Evolutionary conservation across 2,329 filamentous ascomycete species (phyloP).

Genomic region (Pyrenophora graminea): DNA sequence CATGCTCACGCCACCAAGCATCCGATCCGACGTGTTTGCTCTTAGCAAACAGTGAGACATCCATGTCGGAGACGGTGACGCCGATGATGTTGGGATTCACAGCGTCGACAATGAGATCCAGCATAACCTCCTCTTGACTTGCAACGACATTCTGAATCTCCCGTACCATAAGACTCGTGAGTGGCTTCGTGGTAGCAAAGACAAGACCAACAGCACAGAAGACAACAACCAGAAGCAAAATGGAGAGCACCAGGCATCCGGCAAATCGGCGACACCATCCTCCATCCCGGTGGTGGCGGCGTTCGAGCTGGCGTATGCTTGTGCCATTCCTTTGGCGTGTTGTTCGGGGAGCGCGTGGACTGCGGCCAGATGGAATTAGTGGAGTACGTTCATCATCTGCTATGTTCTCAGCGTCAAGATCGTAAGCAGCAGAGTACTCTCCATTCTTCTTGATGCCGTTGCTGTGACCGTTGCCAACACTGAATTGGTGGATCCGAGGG

Average conservation of each 20-base stretch:
- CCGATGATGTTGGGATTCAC: constrained; percentile 92
- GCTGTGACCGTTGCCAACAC: constrained; percentile 42
- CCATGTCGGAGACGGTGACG: constrained; percentile 81
- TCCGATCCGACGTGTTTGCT: constrained; percentile 80
- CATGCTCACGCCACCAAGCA: constrained; percentile 48
- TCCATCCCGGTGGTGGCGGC: constrained; percentile 59
- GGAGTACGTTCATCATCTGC: constrained; percentile 90
- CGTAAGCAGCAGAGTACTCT: constrained; percentile 69
- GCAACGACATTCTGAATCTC: constrained; percentile 88
- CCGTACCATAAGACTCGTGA: constrained; percentile 76
- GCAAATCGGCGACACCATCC: constrained; percentile 74
- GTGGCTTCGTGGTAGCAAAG: constrained; percentile 86
- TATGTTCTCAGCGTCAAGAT: constrained; percentile 77
- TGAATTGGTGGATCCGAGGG: constrained; percentile 59
- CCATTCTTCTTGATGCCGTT: constrained; percentile 59
- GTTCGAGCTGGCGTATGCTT: constrained; percentile 72
- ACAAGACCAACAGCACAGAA: constrained; percentile 87
- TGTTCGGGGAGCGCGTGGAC: constrained; percentile 52
- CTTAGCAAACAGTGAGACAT: constrained; percentile 92
- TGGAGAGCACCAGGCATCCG: constrained; percentile 82
- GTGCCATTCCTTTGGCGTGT: constrained; percentile 59
- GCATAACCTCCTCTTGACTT: constrained; percentile 92
- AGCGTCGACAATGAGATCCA: constrained; percentile 85
- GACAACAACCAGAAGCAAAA: constrained; percentile 79
- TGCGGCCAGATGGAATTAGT: constrained; percentile 69